phyloP scores from a whole-genome alignment of 1,284 basidiomycete species.

The Phenoliferia sp. region DNA sequence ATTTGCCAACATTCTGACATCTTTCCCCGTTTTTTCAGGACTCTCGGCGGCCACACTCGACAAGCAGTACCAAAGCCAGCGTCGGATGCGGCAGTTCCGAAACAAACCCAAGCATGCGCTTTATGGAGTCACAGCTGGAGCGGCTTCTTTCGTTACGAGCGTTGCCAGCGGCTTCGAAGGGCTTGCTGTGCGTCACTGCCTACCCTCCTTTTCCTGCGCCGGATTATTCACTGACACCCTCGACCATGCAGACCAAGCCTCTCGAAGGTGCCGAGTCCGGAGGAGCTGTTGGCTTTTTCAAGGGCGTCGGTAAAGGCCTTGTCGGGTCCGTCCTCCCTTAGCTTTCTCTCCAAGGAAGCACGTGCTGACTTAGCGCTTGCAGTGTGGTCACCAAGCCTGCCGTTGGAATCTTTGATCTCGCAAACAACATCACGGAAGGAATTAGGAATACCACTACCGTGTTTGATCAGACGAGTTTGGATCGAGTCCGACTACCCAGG shows the following conservation, averaged over 20 bases:
- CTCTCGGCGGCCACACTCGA: slow-evolving; percentile 95
- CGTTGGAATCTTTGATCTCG: slow-evolving; percentile 92
- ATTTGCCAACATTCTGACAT: neutral
- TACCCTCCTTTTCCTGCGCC: neutral
- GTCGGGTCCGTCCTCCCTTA: slow-evolving; percentile 62
- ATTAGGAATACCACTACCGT: slow-evolving; percentile 98
- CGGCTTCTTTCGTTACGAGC: slow-evolving; percentile 88
- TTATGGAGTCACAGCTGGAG: slow-evolving; percentile 91
- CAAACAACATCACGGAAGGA: slow-evolving; percentile 92
- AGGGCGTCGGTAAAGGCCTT: slow-evolving; percentile 92
- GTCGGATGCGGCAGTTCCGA: slow-evolving; percentile 80
- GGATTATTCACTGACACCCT: slow-evolving; percentile 8
- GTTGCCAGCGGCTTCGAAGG: slow-evolving; percentile 95
- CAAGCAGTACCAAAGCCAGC: slow-evolving; percentile 84
- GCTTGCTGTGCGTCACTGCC: slow-evolving; percentile 61
- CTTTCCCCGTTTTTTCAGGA: slow-evolving; percentile 49
- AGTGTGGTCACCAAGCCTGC: slow-evolving; percentile 93
- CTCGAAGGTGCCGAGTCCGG: slow-evolving; percentile 93
- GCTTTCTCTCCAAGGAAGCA: slow-evolving; percentile 13
- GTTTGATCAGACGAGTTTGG: slow-evolving; percentile 87
- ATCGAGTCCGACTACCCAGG: slow-evolving; percentile 83
- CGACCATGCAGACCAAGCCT: slow-evolving; percentile 67
- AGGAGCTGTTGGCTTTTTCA: slow-evolving; percentile 94
- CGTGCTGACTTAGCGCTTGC: slow-evolving; percentile 2
- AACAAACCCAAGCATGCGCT: slow-evolving; percentile 96